These are phyloP conservation scores for Hawksworthiomyces lignivorus DNA, from an alignment of 2,329 filamentous ascomycete species.

Conservation along the genomic window DNA sequence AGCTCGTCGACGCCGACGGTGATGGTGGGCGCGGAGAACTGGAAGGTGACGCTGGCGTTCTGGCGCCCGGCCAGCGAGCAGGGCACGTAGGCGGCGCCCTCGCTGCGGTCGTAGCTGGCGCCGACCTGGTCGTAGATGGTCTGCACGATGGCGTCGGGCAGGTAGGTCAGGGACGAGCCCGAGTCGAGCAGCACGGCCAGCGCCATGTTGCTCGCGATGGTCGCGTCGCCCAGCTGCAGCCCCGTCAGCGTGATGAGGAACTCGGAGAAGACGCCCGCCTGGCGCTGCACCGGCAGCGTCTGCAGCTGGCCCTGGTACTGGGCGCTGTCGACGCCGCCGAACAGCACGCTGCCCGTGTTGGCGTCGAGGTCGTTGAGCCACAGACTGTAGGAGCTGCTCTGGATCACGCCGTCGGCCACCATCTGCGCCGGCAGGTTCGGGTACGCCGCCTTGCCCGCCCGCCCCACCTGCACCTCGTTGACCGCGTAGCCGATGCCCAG, in stretches of 20 bases:
- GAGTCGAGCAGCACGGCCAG: slow-evolving; percentile 64
- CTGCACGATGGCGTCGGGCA: slow-evolving; percentile 48
- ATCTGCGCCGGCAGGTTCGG: slow-evolving; percentile 62
- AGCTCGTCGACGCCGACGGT: slow-evolving; percentile 51
- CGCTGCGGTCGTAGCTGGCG: slow-evolving; percentile 47
- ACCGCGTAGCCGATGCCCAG: slow-evolving; percentile 74
- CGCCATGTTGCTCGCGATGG: slow-evolving; percentile 40
- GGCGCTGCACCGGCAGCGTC: slow-evolving; percentile 58
- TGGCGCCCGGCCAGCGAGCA: slow-evolving; percentile 41
- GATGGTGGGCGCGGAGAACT: slow-evolving; percentile 47
- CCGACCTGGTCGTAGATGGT: slow-evolving; percentile 51
- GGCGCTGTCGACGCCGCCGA: slow-evolving; percentile 64
- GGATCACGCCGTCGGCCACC: slow-evolving; percentile 51
- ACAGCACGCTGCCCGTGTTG: slow-evolving; percentile 59
- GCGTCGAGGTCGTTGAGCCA: slow-evolving; percentile 68
- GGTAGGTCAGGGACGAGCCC: slow-evolving; percentile 59
- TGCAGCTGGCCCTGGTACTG: slow-evolving; percentile 56
- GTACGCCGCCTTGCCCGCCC: slow-evolving; percentile 48
- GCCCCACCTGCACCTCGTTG: slow-evolving; percentile 68
- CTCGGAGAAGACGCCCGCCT: slow-evolving; percentile 45
- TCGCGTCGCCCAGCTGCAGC: slow-evolving; percentile 36
- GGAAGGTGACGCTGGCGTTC: slow-evolving; percentile 39
- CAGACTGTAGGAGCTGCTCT: slow-evolving; percentile 63
- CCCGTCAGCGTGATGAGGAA: slow-evolving; percentile 64
- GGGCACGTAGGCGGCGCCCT: slow-evolving; percentile 53